Conservation (phyloP, 768 basidiomycete genomes). For the Auriscalpium orientale region DNA sequence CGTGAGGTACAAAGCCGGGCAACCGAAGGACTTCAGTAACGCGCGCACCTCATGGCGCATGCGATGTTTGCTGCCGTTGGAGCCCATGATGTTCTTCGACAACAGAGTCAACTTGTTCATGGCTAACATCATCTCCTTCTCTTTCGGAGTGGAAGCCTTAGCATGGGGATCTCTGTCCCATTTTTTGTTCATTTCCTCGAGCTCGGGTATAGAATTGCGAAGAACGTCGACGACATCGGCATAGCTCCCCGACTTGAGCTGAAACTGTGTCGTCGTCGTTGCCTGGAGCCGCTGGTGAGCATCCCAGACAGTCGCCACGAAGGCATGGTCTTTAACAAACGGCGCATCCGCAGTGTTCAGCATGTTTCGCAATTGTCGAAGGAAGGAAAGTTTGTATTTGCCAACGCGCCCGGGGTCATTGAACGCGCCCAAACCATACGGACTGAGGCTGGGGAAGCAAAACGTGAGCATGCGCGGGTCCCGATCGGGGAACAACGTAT, state of each 20-base stretch:
- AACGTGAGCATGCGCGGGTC: slow-evolving; percentile 32
- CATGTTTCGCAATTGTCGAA: slow-evolving; percentile 28
- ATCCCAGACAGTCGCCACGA: background rate
- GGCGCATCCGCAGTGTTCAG: slow-evolving; percentile 23
- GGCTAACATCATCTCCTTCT: background rate
- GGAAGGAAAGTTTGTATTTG: slow-evolving; percentile 18
- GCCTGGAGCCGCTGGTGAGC: background rate
- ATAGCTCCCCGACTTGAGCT: background rate
- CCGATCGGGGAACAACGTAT: background rate
- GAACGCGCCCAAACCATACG: slow-evolving; percentile 36
- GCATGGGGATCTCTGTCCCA: background rate
- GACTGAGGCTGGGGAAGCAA: slow-evolving; percentile 36
- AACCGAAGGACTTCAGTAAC: background rate
- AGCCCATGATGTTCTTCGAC: background rate
- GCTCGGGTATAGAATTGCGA: too few species aligned
- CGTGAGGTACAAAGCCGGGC: background rate
- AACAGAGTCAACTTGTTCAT: background rate
- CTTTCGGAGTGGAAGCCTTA: background rate
- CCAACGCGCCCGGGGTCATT: slow-evolving; percentile 22
- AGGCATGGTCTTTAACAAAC: slow-evolving; percentile 17
- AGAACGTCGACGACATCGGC: background rate
- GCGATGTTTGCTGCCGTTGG: background rate
- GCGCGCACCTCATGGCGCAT: too few species aligned
- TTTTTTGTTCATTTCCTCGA: background rate
- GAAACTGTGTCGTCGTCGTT: background rate